A percentile compares a stretch with the other conserved stretches of the same genome.
phyloP scores from a whole-genome alignment of 78 protist genomes.

The Pigoraptor vietnamica region DNA sequence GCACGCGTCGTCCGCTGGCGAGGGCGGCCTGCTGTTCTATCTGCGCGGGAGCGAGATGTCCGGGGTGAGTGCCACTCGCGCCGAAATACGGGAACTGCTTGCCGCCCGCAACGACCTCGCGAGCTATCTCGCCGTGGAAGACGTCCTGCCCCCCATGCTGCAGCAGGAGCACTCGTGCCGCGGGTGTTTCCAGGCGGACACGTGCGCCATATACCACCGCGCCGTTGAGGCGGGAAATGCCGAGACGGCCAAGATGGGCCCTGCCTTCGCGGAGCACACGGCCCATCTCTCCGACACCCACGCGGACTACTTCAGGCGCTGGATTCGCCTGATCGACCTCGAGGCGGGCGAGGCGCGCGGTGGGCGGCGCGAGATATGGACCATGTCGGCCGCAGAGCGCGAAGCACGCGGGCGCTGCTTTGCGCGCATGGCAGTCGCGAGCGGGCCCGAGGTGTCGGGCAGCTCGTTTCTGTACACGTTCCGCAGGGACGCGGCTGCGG shows the following conservation, averaged over 20 bases:
- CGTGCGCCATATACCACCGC: not conserved
- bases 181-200: not conserved
- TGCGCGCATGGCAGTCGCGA: not conserved
- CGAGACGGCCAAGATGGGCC: not conserved
- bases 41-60: not conserved
- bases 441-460: not conserved
- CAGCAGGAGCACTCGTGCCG: not conserved
- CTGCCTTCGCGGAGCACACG: not conserved
- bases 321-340: conserved; percentile 4
- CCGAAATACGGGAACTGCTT: not conserved
- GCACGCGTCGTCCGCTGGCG: not conserved
- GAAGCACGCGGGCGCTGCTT: conserved; percentile 9
- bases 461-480: not conserved
- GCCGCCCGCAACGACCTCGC: conserved; percentile 13
- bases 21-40: conserved; percentile 29
- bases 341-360: conserved; percentile 2
- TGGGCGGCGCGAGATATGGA: not conserved
- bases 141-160: not conserved
- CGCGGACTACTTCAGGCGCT: conserved; percentile 10
- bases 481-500: not conserved
- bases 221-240: not conserved
- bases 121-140: not conserved
- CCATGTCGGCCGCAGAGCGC: not conserved
- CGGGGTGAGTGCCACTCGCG: not conserved
- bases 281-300: conserved; percentile 18